Base-by-base conservation (phyloP, 1,284 basidiomycete genomes). In the Fomitiporia mediterranea region DNA sequence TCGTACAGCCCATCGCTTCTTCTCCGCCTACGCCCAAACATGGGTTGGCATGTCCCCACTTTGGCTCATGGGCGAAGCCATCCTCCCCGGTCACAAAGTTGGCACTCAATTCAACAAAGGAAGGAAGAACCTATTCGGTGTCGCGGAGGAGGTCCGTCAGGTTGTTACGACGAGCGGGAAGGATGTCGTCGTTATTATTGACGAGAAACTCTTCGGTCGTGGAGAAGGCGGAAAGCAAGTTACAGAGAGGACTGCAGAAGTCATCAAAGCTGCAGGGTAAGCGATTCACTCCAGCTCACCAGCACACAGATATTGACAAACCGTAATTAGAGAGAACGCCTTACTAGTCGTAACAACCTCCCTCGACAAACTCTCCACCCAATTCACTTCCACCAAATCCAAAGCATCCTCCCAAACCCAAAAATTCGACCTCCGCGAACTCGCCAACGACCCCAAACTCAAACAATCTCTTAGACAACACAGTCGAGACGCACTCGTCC, bases 11-110 rank as follows among this genome's bases (percentile, higher is more conserved):
- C 38, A 30, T 17, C 51, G 49, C 2, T 60, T 64, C 44, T 62
- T 64, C 49, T 57, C 53, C 32, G 59, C 57, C 38, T 62, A 59
- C 43, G 60, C 61, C n/a, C 57, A 62, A 49, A 62, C 62, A 17
- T 62, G 61, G 61, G 51, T 62, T 27, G 62, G 61, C 4, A 52
- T 64, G 30, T 53, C 55, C 17, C 62, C 61, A 7, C 27, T 63
- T 9, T 63, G 61, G 62, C 59, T 64, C 37, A 63, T 63, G 62
- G 63, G 62, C n/a, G 63, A 64, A 48, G 62, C 62, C 11, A 17
- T 64, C 34, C 47, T 55, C 7, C 60, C 62, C 11, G 58, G 59
- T 13, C 47, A 51, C 34, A 62, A 62, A 48, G 61, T 63, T 34
- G 62, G 62, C 27, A 48, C 56, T 32, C 56, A 59, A 40, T 64